phyloP scores from a whole-genome alignment of 352 stramenopile species.

The Globisporangium carolinianum region DNA sequence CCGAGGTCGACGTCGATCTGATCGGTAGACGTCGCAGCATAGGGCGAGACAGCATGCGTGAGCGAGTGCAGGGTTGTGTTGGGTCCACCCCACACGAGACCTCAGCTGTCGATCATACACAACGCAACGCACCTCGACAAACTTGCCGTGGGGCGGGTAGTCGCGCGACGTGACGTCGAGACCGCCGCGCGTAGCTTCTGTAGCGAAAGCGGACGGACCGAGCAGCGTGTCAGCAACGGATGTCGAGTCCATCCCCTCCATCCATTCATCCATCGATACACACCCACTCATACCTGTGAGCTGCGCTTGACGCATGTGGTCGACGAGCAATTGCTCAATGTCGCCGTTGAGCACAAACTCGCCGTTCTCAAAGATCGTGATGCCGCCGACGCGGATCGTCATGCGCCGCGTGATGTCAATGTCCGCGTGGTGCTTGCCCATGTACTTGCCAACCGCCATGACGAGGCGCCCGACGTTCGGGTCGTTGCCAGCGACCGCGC shows the following conservation, averaged over 20 bases:
- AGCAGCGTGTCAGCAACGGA: too few species aligned
- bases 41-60: too few species aligned
- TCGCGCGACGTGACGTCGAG: conserved; percentile 75
- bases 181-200: conserved; percentile 61
- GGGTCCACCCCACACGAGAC: too few species aligned
- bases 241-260: not conserved
- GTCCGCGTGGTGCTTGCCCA: conserved; percentile 90
- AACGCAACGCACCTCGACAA: conserved; percentile 78
- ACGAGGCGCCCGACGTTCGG: conserved; percentile 97
- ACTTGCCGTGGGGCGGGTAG: conserved; percentile 93
- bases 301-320: conserved; percentile 93
- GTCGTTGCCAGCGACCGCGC: conserved; percentile 96
- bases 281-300: conserved; percentile 36
- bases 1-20: conserved; percentile 93
- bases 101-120: too few species aligned
- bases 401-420: conserved; percentile 73
- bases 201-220: not conserved
- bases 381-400: conserved; percentile 86
- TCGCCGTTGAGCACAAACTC: conserved; percentile 91
- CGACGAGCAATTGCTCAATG: conserved; percentile 89
- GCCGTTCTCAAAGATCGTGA: conserved; percentile 92
- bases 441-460: conserved; percentile 94
- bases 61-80: not conserved
- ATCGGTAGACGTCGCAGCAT: not conserved
- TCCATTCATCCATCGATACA: not conserved